Evolutionary conservation across 306 rosid genomes (phyloP), one percentile per base, ranked within the genome.

Genomic region (Lathyrus tuberosus): DNA sequence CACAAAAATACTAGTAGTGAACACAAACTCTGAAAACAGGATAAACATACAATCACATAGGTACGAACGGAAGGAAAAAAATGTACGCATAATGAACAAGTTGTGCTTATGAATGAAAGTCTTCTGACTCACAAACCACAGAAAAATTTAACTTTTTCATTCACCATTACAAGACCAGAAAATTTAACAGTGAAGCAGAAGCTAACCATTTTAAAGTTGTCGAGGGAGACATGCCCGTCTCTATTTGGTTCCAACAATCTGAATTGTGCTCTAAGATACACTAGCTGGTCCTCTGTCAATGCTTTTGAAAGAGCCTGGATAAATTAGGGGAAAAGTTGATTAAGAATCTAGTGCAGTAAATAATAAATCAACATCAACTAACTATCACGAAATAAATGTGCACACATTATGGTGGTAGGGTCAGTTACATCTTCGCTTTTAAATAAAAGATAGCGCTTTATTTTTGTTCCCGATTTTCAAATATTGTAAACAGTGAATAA

Each of bases 231-330:
- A 1, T 80, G 83, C 26, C 88, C 97, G 3, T 95, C 95, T 60
- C 74, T 82, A 75, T 86, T 86, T 59, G 99, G 97, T 83, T 82
- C 97, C 82, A 95, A 81, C 70, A 89, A 86, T 65, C 69, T 85
- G 87, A 91, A 95, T 22, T 95, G 99, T 15, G 95, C 95, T 75
- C 91, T 76, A 17, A 95, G 97, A 85, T 91, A 91, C 44, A 75
- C 80, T 83, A 89, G 74, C 70, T 95, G 93, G 30, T 89, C 90
- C 79, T 84, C 99, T 22, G 96, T 80, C 88, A 95, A 82, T 51
- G 99, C 97, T 86, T 89, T 91, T 48, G 97, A 89, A 73, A 95
- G 93, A 69, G 99, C 92, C 99, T 95, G 78, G 58, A 83, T 9
- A 35, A 20, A 20, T 62, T 17, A 67, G 60, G 35, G n/a, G 54